Percentiles rank a stretch among this genome's conserved stretches.
Conservation (phyloP, 2,329 filamentous ascomycete genomes). For the Paracorniculantispora psalliotae region DNA sequence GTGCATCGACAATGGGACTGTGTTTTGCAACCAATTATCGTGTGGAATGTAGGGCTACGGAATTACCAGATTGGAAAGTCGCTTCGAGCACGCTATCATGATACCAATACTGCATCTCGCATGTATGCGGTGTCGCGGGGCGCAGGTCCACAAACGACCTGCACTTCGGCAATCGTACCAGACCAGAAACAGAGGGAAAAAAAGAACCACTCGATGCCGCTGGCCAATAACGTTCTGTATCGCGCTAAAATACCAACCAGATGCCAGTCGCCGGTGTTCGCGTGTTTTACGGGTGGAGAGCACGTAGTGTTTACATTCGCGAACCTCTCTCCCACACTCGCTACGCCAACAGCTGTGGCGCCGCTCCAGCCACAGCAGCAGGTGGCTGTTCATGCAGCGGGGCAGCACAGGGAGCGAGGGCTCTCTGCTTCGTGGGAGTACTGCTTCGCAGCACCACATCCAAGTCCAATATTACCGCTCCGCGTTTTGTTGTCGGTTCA, state of each 20-base stretch:
- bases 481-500: neutral
- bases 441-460: neutral
- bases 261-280: neutral
- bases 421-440: neutral
- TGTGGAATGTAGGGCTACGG: neutral
- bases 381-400: neutral
- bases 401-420: neutral
- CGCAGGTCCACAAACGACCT: neutral
- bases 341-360: slow-evolving; percentile 2
- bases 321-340: slow-evolving; percentile 1
- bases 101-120: neutral
- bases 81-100: neutral
- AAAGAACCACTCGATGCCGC: neutral
- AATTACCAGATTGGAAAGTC: neutral
- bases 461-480: neutral
- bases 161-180: neutral
- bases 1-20: too few species aligned
- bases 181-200: neutral
- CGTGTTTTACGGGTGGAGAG: neutral
- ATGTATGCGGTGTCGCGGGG: neutral
- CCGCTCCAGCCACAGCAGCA: neutral
- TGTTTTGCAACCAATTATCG: too few species aligned
- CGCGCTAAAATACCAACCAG: slow-evolving; percentile 2
- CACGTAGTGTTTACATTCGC: slow-evolving; percentile 4
- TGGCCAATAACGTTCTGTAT: neutral